Conservation (phyloP, 2,329 filamentous ascomycete genomes). For the Epichloe amarillans region DNA sequence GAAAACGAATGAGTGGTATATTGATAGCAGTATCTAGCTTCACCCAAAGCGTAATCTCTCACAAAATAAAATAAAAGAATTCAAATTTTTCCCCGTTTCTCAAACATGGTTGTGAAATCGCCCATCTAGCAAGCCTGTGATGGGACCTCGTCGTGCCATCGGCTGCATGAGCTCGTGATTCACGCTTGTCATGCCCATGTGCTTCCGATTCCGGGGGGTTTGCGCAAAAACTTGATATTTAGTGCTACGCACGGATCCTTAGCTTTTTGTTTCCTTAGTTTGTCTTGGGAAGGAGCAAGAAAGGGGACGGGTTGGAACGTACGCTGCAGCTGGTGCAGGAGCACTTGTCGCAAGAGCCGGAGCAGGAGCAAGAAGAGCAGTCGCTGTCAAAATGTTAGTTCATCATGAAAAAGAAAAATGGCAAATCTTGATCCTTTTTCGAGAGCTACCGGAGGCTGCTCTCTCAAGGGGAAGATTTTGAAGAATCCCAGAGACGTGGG, state of each 20-base stretch:
- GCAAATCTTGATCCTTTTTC: too few relatives aligned
- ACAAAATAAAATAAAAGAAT: rapidly evolving
- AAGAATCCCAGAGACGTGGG: too few relatives aligned
- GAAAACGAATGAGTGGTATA: too few relatives aligned
- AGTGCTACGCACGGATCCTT: not conserved
- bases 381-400: slow-evolving; percentile 5
- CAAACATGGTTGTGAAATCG: not conserved
- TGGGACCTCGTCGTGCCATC: not conserved
- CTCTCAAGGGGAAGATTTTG: too few relatives aligned
- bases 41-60: too few relatives aligned
- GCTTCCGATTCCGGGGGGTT: not conserved
- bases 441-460: too few relatives aligned
- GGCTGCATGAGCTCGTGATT: not conserved
- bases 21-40: too few relatives aligned
- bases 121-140: not conserved
- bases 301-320: not conserved
- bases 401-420: not conserved
- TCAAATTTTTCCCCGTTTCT: not conserved
- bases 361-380: slow-evolving; percentile 12
- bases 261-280: not conserved
- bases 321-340: slow-evolving; percentile 13
- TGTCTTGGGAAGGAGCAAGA: not conserved
- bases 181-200: not conserved
- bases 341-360: slow-evolving; percentile 12
- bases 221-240: not conserved